Conservation (phyloP, 306 rosid genomes). For the Delonix regia region DNA sequence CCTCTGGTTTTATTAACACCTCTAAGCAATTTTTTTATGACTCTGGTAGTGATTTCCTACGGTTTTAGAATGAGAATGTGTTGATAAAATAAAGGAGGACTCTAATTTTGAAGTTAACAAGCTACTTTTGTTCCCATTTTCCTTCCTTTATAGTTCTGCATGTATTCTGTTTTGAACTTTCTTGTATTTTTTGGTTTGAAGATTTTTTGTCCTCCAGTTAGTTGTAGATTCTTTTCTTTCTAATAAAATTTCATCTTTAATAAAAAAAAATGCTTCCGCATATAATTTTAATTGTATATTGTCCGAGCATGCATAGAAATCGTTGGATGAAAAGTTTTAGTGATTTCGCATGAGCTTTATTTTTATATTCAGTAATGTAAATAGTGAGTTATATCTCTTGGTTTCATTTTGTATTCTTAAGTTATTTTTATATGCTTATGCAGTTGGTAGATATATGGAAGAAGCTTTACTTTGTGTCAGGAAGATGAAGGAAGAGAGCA, state of each 20-base stretch:
- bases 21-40: too few species aligned
- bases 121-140: not conserved
- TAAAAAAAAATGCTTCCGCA: not conserved
- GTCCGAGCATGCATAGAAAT: not conserved
- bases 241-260: not conserved
- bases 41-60: too few species aligned
- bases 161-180: not conserved
- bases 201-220: not conserved
- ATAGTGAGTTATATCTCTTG: conserved; percentile 25
- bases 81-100: too few species aligned
- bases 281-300: not conserved
- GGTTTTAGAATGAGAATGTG: too few species aligned
- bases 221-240: not conserved
- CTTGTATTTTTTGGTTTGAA: not conserved
- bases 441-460: conserved; percentile 99
- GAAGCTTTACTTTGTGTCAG: conserved; percentile 91
- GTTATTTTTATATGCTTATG: conserved; percentile 87
- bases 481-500: conserved; percentile 90
- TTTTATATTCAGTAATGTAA: conserved; percentile 10
- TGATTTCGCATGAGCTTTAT: not conserved
- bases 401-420: conserved; percentile 37
- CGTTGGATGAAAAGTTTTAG: conserved; percentile 15
- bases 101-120: not conserved
- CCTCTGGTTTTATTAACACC: too few species aligned
- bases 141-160: not conserved